Conservation (phyloP, 2,329 filamentous ascomycete species). For the Cordyceps cicadae region DNA sequence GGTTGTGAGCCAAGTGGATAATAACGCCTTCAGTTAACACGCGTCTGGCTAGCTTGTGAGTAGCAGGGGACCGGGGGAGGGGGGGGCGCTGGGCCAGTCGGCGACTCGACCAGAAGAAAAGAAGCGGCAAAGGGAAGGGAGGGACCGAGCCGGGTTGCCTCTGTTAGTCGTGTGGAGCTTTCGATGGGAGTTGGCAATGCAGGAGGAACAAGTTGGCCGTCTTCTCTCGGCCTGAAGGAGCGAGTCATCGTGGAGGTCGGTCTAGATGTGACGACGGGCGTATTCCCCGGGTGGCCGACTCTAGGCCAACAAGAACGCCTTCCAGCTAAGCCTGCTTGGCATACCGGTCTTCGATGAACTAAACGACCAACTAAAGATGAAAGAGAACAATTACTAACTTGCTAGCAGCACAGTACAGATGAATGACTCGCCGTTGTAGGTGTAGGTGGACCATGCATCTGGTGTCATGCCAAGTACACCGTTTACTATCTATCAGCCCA, state of each 20-base stretch:
- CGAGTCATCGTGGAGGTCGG: too few species aligned
- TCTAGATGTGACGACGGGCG: neutral
- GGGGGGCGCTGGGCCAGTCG: neutral
- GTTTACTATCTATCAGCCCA: neutral
- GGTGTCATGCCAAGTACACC: neutral
- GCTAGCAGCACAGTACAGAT: neutral
- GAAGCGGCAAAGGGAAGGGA: neutral
- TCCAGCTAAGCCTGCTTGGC: neutral
- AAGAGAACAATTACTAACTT: too few species aligned
- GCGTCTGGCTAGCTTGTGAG: neutral
- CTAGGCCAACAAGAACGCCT: neutral
- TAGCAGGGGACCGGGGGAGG: neutral
- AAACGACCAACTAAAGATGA: too few species aligned
- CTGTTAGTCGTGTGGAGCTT: neutral
- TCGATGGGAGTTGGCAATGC: neutral
- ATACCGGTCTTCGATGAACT: neutral
- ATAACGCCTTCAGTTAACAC: neutral
- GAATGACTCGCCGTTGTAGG: constrained; percentile 3
- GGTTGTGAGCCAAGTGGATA: neutral
- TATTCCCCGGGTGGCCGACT: neutral
- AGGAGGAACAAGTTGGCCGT: too few species aligned
- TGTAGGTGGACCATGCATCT: neutral
- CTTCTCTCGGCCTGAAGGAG: too few species aligned
- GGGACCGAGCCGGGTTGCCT: neutral
- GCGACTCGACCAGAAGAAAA: neutral